Evolutionary conservation across 1,139 yeast genomes (phyloP).

Genomic region (Candida albicans): DNA sequence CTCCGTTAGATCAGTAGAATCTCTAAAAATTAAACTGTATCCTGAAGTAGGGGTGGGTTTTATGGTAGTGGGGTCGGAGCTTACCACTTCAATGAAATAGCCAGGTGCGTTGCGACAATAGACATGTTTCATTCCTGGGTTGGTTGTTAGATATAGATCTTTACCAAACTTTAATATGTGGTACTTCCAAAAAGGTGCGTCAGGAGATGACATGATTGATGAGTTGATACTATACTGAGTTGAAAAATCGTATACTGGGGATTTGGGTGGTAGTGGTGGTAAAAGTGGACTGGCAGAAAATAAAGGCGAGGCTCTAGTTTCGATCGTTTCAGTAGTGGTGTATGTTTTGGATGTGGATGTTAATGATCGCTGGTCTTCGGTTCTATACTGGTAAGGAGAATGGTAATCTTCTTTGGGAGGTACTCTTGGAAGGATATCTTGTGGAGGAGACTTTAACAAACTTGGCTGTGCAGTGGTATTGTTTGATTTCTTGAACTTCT

Average conservation of each 20-base stretch:
- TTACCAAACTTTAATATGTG: constrained; percentile 53
- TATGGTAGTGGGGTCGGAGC: constrained; percentile 14
- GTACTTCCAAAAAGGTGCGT: constrained; percentile 57
- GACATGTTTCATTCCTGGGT: constrained; percentile 55
- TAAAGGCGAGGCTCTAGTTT: background rate
- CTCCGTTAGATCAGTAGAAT: constrained; percentile 26
- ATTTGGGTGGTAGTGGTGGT: constrained; percentile 3
- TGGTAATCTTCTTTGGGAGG: background rate
- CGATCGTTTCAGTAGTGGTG: background rate
- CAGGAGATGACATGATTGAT: constrained; percentile 6
- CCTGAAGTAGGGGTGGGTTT: constrained; percentile 19
- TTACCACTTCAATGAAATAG: constrained; percentile 45
- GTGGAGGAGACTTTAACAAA: background rate
- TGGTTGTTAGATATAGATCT: constrained; percentile 56
- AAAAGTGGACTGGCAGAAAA: background rate
- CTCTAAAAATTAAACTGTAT: constrained; percentile 34
- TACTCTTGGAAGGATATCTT: background rate
- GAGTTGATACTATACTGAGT: background rate
- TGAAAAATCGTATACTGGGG: background rate
- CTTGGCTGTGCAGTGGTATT: background rate
- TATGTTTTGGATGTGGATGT: background rate
- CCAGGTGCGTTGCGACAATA: constrained; percentile 61
- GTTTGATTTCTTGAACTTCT: background rate
- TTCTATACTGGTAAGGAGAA: background rate
- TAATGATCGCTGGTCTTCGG: constrained; percentile 2